Evolutionary conservation across 192 early-diverging fungal genomes (phyloP), one percentile per base, ranked within the genome.

Genomic region (Coemansia sp.): DNA sequence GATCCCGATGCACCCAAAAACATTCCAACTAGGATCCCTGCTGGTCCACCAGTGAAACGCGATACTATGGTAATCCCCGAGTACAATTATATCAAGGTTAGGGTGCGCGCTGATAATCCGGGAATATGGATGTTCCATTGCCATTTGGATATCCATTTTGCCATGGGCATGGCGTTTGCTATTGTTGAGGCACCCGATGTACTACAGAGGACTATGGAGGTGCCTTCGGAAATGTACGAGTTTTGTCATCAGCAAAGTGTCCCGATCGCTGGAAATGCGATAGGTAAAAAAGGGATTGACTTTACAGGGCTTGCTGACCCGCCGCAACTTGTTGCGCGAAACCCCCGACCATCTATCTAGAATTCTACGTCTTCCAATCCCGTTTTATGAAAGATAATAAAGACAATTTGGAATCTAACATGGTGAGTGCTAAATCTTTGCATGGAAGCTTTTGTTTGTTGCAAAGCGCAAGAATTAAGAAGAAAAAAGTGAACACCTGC

Each of bases 91-190:
- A 78, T 81, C 20, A 85, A 87, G 34, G 71, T 95, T 55, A 84
- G 92, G 16, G 90, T 92, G 71, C 55, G 76, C 21, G 89, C 90
- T 8, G 87, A 93, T 75, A 95, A 95, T 71, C 90, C 91, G 15
- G 93, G 92, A 21, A 81, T 86, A 21, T 95, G 91, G 91, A 68
- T 90, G 45, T 84, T 94, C 78, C 93, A 93, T 77, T 95, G 94
- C 77, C 94, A 94, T 72, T 63, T 68, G 39, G 77, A 81, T 35
- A 71, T 71, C 48, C 82, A 84, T 48, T 73, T 90, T 60, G 85
- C 85, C 46, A 74, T 87, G 64, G 93, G 93, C 68, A 87, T 94
- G 66, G 89, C 84, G 20, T 83, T 86, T 30, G 76, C 79, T 4
- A 68, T 94, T 68, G 72, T 92, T 48, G 89, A 90, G 64, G 89